A percentile compares a stretch with the other conserved stretches of the same genome.
Conservation (phyloP, 257 asterid genomes). For the Nicotiana knightiana region DNA sequence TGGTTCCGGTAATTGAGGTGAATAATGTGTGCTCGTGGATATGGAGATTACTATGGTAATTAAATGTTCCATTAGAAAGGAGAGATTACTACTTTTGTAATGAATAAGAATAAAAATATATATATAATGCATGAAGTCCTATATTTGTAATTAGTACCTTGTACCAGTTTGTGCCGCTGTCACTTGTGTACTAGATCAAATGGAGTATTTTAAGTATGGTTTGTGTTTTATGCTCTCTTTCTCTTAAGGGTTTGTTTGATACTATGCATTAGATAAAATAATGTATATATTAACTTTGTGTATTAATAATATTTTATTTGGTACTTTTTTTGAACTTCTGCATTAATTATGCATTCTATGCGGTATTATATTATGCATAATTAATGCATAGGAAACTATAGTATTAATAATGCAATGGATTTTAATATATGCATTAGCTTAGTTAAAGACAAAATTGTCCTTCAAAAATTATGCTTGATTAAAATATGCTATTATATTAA, state of each 20-base stretch:
- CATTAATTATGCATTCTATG: no score
- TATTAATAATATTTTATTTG: no score
- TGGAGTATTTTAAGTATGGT: neutral
- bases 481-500: no score
- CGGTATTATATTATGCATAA: no score
- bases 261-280: no score
- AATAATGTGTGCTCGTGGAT: neutral
- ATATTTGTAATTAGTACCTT: neutral
- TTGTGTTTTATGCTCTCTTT: neutral
- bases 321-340: no score
- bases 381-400: no score
- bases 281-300: no score
- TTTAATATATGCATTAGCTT: no score
- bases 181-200: neutral
- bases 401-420: no score
- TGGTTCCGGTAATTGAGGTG: constrained; percentile 19
- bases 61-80: neutral
- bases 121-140: neutral
- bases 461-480: no score
- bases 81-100: neutral
- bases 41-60: neutral
- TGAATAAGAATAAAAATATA: neutral
- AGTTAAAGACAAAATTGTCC: no score
- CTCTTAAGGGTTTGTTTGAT: neutral
- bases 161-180: neutral